Base-by-base conservation (phyloP, 2,329 filamentous ascomycete genomes). In the Epichloe bromicola region DNA sequence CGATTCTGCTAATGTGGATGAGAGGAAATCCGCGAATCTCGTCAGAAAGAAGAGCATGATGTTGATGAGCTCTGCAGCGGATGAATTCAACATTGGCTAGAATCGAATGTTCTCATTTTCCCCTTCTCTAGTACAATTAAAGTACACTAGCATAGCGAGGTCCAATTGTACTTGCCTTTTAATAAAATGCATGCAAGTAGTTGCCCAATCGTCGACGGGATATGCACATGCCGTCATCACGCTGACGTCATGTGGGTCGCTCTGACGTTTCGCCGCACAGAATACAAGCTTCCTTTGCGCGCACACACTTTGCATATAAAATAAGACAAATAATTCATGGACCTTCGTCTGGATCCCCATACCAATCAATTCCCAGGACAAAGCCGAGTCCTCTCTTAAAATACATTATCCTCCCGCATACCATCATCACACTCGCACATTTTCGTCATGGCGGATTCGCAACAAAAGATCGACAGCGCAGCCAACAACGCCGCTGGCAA, bases 51-150 rank as follows among this genome's bases (percentile, higher is more conserved):
- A 80, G 55, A 79, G 73, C 65, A 79, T 75, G 66, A 84, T 79
- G 78, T 70, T 80, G 69, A 77, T 77, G 69, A 82, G 79, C 67
- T 79, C 80, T 57, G 73, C 72, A 53, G 77, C 80, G 19, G 74
- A 74, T 56, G 82, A 86, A 67, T 86, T 86, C 61, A 86, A 86
- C 62, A 76, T 86, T 62, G 81, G 81, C 15, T 83, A 68, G 51
- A 33, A 50, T 48, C 5, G 19, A 17, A 14, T 19, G 11, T 5
- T 23, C 2, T 14, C 1, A 8, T 20, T 23, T 46, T 26, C 23
- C 26, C 19, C 14, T 5, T 17, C 1, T 19, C 26, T 4, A 10
- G 8, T 10, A 30, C 26, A 30, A 30, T 4, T 3, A 30, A 30
- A 36, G 19, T 30, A 26, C 17, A 26, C 2, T 49, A 43, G 46